phyloP scores from a whole-genome alignment of 1,139 yeast species.

The Zygosaccharomyces pseudobailii region DNA sequence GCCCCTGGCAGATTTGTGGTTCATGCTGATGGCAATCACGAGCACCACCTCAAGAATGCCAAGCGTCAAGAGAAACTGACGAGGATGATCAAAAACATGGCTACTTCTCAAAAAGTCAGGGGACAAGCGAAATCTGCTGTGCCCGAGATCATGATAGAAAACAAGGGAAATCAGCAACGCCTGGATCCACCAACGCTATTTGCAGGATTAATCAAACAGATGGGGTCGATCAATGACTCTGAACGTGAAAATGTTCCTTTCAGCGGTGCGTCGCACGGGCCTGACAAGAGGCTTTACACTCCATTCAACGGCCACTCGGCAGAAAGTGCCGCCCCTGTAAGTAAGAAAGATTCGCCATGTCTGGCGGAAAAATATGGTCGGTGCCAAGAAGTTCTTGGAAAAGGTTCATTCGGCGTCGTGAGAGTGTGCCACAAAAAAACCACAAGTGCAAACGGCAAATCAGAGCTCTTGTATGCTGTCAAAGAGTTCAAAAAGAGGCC shows the following conservation, averaged over 20 bases:
- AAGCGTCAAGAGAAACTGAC: conserved; percentile 85
- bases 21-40: conserved; percentile 64
- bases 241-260: conserved; percentile 37
- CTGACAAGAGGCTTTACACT: conserved; percentile 26
- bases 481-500: conserved; percentile 66
- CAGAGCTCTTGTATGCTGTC: conserved; percentile 64
- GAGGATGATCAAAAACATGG: conserved; percentile 77
- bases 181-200: conserved; percentile 69
- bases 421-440: conserved; percentile 59
- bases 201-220: conserved; percentile 73
- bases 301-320: conserved; percentile 30
- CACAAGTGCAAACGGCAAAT: conserved; percentile 29
- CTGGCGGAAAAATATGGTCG: conserved; percentile 70
- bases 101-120: conserved; percentile 75
- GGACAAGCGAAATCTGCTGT: conserved; percentile 82
- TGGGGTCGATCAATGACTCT: conserved; percentile 38
- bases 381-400: conserved; percentile 76
- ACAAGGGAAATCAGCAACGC: conserved; percentile 13
- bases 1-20: conserved; percentile 24
- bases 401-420: conserved; percentile 84
- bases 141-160: conserved; percentile 53
- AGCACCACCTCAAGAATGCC: conserved; percentile 70
- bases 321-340: conserved; percentile 9
- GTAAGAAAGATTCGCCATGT: conserved; percentile 26
- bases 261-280: conserved; percentile 34